Evolutionary conservation across 1,139 yeast genomes (phyloP), one percentile per base, ranked within the genome.

Genomic region (Nadsonia commutata): DNA sequence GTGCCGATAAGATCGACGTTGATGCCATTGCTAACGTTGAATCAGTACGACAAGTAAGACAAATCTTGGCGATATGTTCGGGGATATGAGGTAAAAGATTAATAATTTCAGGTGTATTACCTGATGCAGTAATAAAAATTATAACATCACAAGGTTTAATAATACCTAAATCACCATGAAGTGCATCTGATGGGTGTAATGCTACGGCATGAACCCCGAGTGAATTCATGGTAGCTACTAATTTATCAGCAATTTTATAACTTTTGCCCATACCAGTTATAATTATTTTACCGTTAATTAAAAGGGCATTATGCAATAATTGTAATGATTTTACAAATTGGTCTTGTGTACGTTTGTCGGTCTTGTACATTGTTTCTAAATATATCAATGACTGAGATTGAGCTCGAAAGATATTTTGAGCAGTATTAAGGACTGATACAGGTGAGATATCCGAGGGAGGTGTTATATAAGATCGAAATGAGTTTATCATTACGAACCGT

Each of bases 131-230:
- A 36, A 85, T 73, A 57, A 84, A 66, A 5, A 85, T 59, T 44
- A 85, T 52, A 20, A 78, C 70, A 59, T 84, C 94, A 31, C 68
- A 62, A 31, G 76, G 74, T 44, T 74, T 65, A 21, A 85, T 63
- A 31, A 78, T 62, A 0, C 95, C 96, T 52, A 85, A 67, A 58
- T 85, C 96, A 3, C 96, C 96, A 57, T 85, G 96, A 23, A 86
- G 65, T 0, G 95, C 95, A 49, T 85, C 96, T 1, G 83, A 66
- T 0, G 95, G 94, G 55, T 85, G 95, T 47, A 85, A 64, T 2
- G 72, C 55, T 0, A 77, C 72, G 0, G 94, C 69, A 43, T 76
- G 78, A 45, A 85, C 70, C 31, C 88, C 79, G 47, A 85, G 66
- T 1, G 94, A 83, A 56, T 80, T 82, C 59, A 85, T 64, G 9